A percentile compares a stretch with the other conserved stretches of the same genome.
Conservation (phyloP, 257 asterid species). For the Handroanthus guayacan region DNA sequence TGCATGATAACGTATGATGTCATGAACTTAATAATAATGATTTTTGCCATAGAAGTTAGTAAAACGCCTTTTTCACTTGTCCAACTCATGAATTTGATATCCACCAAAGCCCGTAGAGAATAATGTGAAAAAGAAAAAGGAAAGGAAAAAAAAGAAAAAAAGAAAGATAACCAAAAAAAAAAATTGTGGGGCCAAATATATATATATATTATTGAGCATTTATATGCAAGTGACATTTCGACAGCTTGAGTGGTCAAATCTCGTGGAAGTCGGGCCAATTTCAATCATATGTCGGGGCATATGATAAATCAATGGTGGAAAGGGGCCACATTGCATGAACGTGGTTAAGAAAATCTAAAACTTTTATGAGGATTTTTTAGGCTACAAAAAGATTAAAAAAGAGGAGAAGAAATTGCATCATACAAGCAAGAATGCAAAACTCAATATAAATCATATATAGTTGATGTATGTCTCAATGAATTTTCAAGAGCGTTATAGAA, state of each 20-base stretch:
- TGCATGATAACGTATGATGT: neutral
- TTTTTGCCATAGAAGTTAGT: slow-evolving; percentile 1
- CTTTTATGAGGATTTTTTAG: neutral
- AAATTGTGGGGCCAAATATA: neutral
- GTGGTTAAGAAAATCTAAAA: neutral
- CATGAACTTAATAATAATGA: neutral
- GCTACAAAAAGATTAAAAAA: neutral
- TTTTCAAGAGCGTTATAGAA: too few relatives aligned
- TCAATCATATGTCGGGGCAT: neutral
- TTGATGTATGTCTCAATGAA: too few relatives aligned
- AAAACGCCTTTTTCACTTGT: slow-evolving; percentile 12
- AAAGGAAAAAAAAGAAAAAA: too few relatives aligned
- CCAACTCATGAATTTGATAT: neutral
- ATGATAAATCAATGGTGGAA: neutral
- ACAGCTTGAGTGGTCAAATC: slow-evolving; percentile 8
- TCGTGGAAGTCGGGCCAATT: neutral
- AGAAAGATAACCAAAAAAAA: too few relatives aligned
- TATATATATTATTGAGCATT: neutral
- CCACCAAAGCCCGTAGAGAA: slow-evolving; percentile 1
- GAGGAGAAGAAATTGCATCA: too few relatives aligned
- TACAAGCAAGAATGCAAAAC: too few relatives aligned
- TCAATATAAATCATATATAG: too few relatives aligned
- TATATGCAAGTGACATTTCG: neutral
- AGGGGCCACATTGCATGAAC: neutral
- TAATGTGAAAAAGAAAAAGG: neutral